phyloP scores from a whole-genome alignment of 2,329 filamentous ascomycete species.

The Gaeumannomyces tritici region DNA sequence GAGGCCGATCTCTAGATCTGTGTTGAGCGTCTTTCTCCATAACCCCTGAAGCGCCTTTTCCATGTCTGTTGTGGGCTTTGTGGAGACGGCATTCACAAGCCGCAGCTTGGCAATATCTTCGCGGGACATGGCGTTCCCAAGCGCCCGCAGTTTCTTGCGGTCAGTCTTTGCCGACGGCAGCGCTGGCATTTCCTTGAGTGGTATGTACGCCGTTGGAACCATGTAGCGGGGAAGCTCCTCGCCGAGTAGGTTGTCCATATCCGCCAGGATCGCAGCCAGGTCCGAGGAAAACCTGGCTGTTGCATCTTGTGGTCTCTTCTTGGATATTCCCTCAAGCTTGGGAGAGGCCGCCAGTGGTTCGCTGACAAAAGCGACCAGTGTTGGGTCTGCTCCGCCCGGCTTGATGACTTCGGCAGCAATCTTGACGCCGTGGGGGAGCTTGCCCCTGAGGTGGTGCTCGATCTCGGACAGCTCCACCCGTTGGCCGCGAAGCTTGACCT shows the following conservation, averaged over 20 bases:
- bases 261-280: constrained; percentile 18
- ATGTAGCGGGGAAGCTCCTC: constrained; percentile 32
- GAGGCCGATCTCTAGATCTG: constrained; percentile 14
- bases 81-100: constrained; percentile 6
- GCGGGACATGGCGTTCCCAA: constrained; percentile 30
- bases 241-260: constrained; percentile 21
- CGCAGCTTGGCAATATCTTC: constrained; percentile 27
- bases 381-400: constrained; percentile 13
- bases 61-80: constrained; percentile 24
- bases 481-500: constrained; percentile 47
- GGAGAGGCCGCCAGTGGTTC: background rate
- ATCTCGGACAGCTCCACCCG: constrained; percentile 31
- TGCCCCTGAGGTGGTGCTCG: constrained; percentile 7
- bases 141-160: constrained; percentile 35
- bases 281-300: constrained; percentile 10
- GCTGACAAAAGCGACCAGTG: constrained; percentile 11
- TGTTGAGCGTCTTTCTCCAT: constrained; percentile 7
- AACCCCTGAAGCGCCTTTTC: constrained; percentile 29
- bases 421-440: constrained; percentile 11
- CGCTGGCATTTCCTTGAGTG: constrained; percentile 32
- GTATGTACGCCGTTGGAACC: constrained; percentile 37
- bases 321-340: constrained; percentile 1
- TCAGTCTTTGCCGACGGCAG: constrained; percentile 40
- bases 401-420: constrained; percentile 18
- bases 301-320: background rate